A percentile compares a stretch with the other conserved stretches of the same genome.
Conservation (phyloP, 164 flowering plant species). For the Tetracentron sinense region DNA sequence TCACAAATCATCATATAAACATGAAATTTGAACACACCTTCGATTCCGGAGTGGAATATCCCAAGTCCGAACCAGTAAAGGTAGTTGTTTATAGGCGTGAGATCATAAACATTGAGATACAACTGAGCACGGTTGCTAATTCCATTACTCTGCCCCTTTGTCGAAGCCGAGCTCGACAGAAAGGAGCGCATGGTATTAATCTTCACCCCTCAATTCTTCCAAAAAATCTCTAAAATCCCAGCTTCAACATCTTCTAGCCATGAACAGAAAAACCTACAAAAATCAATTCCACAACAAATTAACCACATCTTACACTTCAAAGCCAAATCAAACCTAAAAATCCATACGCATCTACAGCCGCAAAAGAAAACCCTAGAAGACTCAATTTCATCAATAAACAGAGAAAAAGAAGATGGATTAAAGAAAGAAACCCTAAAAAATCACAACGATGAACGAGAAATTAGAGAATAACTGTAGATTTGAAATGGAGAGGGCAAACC, state of each 20-base stretch:
- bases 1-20: neutral
- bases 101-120: conserved; percentile 78
- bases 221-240: conserved; percentile 9
- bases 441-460: neutral
- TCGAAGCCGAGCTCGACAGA: conserved; percentile 22
- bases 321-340: neutral
- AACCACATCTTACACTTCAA: neutral
- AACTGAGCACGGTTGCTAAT: conserved; percentile 29
- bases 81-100: conserved; percentile 70
- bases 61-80: conserved; percentile 83
- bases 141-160: conserved; percentile 35
- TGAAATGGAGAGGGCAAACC: neutral
- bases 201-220: conserved; percentile 4
- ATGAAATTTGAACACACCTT: conserved; percentile 37
- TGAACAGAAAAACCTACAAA: neutral
- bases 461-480: neutral
- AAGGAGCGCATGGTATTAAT: conserved; percentile 44
- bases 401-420: conserved; percentile 1
- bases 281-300: conserved; percentile 7
- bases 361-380: neutral
- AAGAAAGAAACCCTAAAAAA: conserved; percentile 9
- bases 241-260: conserved; percentile 16
- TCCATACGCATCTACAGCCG: neutral
- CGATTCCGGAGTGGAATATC: conserved; percentile 76
- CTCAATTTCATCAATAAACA: neutral